phyloP scores from a whole-genome alignment of 192 early-diverging fungal species.

The Coemansia sp. region DNA sequence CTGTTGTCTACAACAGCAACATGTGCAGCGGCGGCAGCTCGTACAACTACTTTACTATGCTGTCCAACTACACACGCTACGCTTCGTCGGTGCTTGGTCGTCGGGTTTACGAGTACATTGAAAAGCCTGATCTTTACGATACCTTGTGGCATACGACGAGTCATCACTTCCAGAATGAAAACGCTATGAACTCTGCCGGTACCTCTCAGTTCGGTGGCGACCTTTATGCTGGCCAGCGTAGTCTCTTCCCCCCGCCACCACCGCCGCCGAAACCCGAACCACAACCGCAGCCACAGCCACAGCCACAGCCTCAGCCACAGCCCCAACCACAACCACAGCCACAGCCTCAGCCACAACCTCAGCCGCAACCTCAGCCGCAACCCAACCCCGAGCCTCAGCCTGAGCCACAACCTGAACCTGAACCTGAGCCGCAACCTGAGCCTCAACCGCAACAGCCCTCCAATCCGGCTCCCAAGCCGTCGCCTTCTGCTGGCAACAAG shows the following conservation, averaged over 20 bases:
- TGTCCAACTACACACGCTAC: constrained; percentile 31
- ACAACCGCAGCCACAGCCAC: neutral
- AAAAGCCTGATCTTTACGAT: neutral
- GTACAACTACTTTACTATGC: constrained; percentile 28
- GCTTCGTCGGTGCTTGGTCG: constrained; percentile 14
- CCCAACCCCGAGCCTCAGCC: neutral
- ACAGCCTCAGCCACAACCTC: neutral
- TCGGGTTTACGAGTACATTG: constrained; percentile 17
- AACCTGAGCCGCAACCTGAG: neutral
- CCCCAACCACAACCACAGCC: neutral
- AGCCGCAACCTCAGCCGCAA: neutral
- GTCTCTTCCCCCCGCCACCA: neutral
- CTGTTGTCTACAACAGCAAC: constrained; percentile 8
- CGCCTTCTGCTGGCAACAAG: neutral
- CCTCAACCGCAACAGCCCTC: neutral
- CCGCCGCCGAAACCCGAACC: neutral
- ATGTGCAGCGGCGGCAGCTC: constrained; percentile 18
- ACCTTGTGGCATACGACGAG: constrained; percentile 1
- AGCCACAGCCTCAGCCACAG: neutral
- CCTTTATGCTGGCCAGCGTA: neutral
- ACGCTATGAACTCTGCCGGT: neutral
- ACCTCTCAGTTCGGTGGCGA: constrained; percentile 16
- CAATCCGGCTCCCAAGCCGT: neutral
- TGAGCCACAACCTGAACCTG: neutral
- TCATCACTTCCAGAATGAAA: constrained; percentile 10